Evolutionary conservation across 2,329 filamentous ascomycete genomes (phyloP).

Genomic region (Venturia oleaginea): DNA sequence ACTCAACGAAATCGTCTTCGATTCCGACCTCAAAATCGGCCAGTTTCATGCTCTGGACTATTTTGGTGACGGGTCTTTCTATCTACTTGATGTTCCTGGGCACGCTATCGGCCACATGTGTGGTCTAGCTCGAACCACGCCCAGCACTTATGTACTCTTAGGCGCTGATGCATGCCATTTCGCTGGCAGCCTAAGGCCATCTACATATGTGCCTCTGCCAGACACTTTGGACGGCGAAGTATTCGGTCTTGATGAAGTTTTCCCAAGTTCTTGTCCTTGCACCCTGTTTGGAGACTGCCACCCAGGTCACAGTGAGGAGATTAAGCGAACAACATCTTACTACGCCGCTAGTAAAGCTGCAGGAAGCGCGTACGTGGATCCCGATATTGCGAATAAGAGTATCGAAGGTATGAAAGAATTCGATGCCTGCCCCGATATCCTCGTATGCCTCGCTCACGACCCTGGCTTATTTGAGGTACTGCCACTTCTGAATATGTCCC

Average conservation of each 20-base stretch:
- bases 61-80: constrained; percentile 49
- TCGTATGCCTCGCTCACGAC: constrained; percentile 25
- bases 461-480: constrained; percentile 26
- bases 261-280: constrained; percentile 23
- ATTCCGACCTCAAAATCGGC: constrained; percentile 30
- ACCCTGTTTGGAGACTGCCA: constrained; percentile 26
- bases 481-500: constrained; percentile 25
- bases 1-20: constrained; percentile 21
- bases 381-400: constrained; percentile 25
- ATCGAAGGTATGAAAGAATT: constrained; percentile 35
- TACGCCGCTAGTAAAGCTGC: constrained; percentile 1
- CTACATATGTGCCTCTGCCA: constrained; percentile 28
- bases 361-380: constrained; percentile 8
- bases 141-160: constrained; percentile 33
- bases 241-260: constrained; percentile 22
- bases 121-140: constrained; percentile 32
- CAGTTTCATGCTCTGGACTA: constrained; percentile 42
- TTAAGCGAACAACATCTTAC: constrained; percentile 21
- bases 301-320: constrained; percentile 16
- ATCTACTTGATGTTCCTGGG: constrained; percentile 45
- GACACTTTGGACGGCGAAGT: constrained; percentile 19
- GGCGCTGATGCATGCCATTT: constrained; percentile 37
- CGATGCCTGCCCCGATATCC: constrained; percentile 22
- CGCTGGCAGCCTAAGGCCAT: constrained; percentile 30
- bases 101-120: constrained; percentile 26